A percentile compares a stretch with the other conserved stretches of the same genome.
phyloP scores from a whole-genome alignment of 2,329 filamentous ascomycete genomes.

The Nemania bipapillata region DNA sequence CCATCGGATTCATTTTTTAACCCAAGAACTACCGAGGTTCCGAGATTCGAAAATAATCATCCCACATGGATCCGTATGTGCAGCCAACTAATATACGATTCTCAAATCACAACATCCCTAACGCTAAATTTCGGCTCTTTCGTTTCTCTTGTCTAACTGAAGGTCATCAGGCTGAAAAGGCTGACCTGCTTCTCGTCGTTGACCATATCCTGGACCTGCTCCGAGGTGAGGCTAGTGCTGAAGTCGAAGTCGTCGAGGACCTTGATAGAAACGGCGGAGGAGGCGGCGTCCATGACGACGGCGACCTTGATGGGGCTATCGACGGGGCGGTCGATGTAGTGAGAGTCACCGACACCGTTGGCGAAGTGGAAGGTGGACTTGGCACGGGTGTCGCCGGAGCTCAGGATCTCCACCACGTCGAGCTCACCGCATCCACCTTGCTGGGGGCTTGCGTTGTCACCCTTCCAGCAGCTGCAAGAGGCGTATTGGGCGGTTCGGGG shows the following conservation, averaged over 20 bases:
- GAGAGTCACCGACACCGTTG: conserved; percentile 71
- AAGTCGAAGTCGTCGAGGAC: conserved; percentile 59
- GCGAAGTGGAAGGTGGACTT: conserved; percentile 77
- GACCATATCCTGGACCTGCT: conserved; percentile 52
- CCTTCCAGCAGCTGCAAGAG: conserved; percentile 77
- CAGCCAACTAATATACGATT: conserved; percentile 24
- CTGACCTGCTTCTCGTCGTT: conserved; percentile 42
- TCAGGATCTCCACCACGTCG: conserved; percentile 78
- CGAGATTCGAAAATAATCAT: conserved; percentile 15
- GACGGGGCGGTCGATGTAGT: conserved; percentile 76
- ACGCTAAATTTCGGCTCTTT: not conserved
- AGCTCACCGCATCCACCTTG: conserved; percentile 74
- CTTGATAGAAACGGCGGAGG: conserved; percentile 66
- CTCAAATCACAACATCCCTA: not conserved
- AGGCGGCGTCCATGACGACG: conserved; percentile 67
- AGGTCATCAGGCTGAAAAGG: conserved; percentile 49
- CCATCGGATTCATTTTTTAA: conserved; percentile 20
- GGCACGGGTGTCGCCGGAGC: conserved; percentile 70
- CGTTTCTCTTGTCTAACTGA: conserved; percentile 21
- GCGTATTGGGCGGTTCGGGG: conserved; percentile 76
- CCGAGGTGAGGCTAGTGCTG: conserved; percentile 53
- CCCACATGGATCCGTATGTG: conserved; percentile 31
- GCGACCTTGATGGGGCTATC: conserved; percentile 70
- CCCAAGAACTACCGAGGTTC: conserved; percentile 15
- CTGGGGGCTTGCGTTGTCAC: conserved; percentile 48